Conservation (phyloP, 768 basidiomycete genomes). For the Podaxis rugospora region DNA sequence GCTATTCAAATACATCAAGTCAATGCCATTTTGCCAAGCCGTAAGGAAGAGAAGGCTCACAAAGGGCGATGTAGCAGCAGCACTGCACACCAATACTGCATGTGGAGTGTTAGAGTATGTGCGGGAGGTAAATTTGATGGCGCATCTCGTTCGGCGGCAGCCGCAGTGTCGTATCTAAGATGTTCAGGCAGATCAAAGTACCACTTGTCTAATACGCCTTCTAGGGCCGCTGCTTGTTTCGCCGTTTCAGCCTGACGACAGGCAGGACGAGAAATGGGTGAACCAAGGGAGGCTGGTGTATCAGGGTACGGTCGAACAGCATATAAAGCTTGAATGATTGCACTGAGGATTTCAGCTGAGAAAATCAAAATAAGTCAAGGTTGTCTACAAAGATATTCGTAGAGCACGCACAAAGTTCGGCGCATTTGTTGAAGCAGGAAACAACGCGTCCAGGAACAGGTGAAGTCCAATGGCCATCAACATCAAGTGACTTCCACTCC, state of each 20-base stretch:
- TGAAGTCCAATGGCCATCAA: slow-evolving; percentile 15
- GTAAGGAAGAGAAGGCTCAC: slow-evolving; percentile 36
- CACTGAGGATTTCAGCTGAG: slow-evolving; percentile 63
- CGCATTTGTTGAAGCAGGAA: slow-evolving; percentile 78
- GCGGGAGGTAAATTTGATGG: slow-evolving; percentile 31
- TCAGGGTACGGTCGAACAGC: slow-evolving; percentile 45
- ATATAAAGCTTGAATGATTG: slow-evolving; percentile 69
- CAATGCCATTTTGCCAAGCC: slow-evolving; percentile 8
- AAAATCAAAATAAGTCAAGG: slow-evolving; percentile 10
- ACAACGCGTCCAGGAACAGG: slow-evolving; percentile 47
- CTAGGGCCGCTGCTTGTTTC: slow-evolving; percentile 39
- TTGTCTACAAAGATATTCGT: background rate
- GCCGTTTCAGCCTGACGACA: slow-evolving; percentile 50
- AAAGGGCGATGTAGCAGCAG: slow-evolving; percentile 75
- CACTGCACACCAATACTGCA: slow-evolving; percentile 84
- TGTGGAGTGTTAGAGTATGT: slow-evolving; percentile 69
- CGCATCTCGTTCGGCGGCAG: slow-evolving; percentile 23
- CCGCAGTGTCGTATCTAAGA: slow-evolving; percentile 55
- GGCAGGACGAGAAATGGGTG: slow-evolving; percentile 12
- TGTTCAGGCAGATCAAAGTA: slow-evolving; percentile 66
- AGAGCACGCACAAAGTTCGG: slow-evolving; percentile 56
- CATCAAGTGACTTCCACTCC: slow-evolving; percentile 33
- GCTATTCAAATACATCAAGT: slow-evolving; percentile 21
- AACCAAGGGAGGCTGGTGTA: background rate
- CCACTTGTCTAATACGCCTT: slow-evolving; percentile 69